Base-by-base conservation (phyloP, 768 basidiomycete species). In the Rhizopogon vesiculosus region DNA sequence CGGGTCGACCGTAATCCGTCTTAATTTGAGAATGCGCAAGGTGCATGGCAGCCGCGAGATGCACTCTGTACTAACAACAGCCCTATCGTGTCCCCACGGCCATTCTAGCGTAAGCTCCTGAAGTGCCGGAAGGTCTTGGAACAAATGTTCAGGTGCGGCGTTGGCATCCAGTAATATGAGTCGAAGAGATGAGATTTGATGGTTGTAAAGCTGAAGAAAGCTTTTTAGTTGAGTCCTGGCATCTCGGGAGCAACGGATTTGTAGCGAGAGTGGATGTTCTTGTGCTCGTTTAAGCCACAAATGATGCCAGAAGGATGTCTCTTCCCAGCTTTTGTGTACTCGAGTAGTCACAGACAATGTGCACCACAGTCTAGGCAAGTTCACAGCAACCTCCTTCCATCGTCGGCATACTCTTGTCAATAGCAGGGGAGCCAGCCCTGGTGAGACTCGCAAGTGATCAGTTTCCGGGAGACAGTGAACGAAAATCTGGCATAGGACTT, bases 401-500 rank as follows among this genome's bases (percentile, higher is more conserved):
- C 66, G 56, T 1, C 64, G 64, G 57, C 76, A 78, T 10, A 82
- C 72, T 42, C 64, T 62, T n/a, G 72, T 66, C 25, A 82, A 58
- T 5, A 76, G 48, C 39, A 77, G 57, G 12, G 80, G 78, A 0
- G 71, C 72, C 12, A 38, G 8, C 7, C 15, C 12, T 48, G 9
- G 28, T n/a, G 9, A 3, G 28, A 16, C n/a, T 1, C 25, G 25
- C 5, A 19, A 29, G 8, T 56, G 52, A 33, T 66, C 61, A n/a
- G 63, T 66, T 50, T 72, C 71, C 3, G 67, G 62, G n/a, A 74
- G 60, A 59, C 73, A 76, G 22, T 71, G 68, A 10, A 63, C 61
- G 61, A 82, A 82, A 35, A 83, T 76, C 62, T 80, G 76, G 38
- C 74, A 71, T 33, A 74, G 70, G 5, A 82, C 61, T 62, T 82